These are phyloP conservation scores for Acaromyces ingoldii DNA, from an alignment of 1,284 basidiomycete species.

Conservation along the genomic window DNA sequence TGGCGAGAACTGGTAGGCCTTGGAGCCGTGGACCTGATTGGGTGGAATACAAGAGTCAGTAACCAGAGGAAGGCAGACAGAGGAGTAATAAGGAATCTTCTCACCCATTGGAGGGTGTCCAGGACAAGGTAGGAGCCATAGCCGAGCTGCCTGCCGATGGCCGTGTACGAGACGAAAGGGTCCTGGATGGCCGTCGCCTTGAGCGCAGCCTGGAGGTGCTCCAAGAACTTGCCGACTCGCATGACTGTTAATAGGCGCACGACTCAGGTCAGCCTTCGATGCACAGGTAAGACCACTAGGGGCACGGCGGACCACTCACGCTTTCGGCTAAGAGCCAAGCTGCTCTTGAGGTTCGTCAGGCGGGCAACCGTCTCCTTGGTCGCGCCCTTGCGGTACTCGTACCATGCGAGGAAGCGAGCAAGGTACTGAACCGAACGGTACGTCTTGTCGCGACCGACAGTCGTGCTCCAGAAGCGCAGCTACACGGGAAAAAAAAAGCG, in stretches of 20 bases:
- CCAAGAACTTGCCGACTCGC: constrained; percentile 86
- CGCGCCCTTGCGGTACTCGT: constrained; percentile 52
- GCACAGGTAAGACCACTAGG: neutral
- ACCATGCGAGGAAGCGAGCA: constrained; percentile 84
- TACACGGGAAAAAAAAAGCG: constrained; percentile 6
- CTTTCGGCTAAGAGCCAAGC: constrained; percentile 53
- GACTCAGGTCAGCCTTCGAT: neutral
- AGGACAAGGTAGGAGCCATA: constrained; percentile 75
- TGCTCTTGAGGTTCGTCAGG: constrained; percentile 53
- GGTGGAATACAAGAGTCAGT: constrained; percentile 67
- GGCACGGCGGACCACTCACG: constrained; percentile 31
- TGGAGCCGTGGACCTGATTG: constrained; percentile 53
- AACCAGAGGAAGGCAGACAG: no score
- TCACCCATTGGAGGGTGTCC: constrained; percentile 22
- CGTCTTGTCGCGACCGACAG: constrained; percentile 59
- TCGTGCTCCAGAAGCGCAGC: constrained; percentile 51
- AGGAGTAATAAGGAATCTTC: no score
- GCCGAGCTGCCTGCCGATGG: constrained; percentile 76
- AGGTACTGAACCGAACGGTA: constrained; percentile 91
- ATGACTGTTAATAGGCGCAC: constrained; percentile 65
- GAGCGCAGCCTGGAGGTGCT: constrained; percentile 87
- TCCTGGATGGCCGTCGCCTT: constrained; percentile 64
- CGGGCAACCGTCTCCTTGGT: constrained; percentile 53
- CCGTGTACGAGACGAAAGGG: constrained; percentile 70
- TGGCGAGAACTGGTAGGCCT: constrained; percentile 54